Evolutionary conservation across 805 yeast genomes (phyloP), one percentile per base, ranked within the genome.

Genomic region (Ascoidea asiatica): DNA sequence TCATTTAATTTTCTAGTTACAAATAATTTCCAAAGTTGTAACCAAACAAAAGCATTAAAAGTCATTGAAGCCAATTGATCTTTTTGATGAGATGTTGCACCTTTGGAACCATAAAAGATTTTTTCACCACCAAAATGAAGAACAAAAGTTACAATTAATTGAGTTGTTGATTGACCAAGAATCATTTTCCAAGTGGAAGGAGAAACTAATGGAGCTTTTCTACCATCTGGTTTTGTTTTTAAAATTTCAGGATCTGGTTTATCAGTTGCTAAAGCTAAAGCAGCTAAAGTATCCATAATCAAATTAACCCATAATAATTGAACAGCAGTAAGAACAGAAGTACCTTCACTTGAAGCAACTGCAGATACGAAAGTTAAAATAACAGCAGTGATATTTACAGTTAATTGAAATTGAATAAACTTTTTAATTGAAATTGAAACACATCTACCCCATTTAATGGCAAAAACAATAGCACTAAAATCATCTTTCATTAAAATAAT

Each of bases 141-240:
- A 8, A 71, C 68, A 57, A 92, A 81, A 0, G 97, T 90, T 18
- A 92, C 74, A 19, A 72, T 58, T 49, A 92, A 71, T 67, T 92
- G 99, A 49, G 78, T 73, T 15, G 70, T 48, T 1, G 95, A 73
- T 65, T 92, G 97, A 2, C 95, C 92, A 42, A 89, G 48, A 53
- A 92, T 92, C 97, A 92, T 90, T 63, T 92, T 92, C 98, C 98
- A 92, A 89, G 92, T 92, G 7, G 95, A 82, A 2, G 80, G 79
- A 4, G 95, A 71, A 52, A 92, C 90, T 63, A 92, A 70, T 1
- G 94, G 84, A 15, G 77, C 73, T 19, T 67, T 65, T 56, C 96
- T 75, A 33, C 95, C 92, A 38, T 81, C 87, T 1, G 98, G 99
- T 56, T 75, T 79, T 44, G 86, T 71, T 50, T 82, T 76, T 57